A percentile compares a stretch with the other conserved stretches of the same genome.
These are phyloP conservation scores for Podaxis sp. DNA, from an alignment of 768 basidiomycete species.

Conservation along the genomic window DNA sequence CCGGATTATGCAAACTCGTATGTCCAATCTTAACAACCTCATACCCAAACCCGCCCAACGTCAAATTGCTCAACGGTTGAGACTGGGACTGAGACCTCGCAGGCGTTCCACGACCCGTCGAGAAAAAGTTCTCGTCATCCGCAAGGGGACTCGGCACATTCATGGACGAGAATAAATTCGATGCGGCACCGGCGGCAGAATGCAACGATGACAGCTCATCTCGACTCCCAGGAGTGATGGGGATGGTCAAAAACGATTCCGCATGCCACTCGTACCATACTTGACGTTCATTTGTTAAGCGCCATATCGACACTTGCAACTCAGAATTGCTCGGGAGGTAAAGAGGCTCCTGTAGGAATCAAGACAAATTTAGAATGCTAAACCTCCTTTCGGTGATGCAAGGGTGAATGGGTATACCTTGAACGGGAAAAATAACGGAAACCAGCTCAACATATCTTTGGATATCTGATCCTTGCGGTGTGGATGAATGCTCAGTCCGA, in stretches of 20 bases:
- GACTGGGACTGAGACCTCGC: neutral
- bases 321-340: slow-evolving; percentile 93
- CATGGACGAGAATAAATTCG: slow-evolving; percentile 24
- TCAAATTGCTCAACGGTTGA: neutral
- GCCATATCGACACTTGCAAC: slow-evolving; percentile 91
- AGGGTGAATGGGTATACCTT: slow-evolving; percentile 50
- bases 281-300: slow-evolving; percentile 81
- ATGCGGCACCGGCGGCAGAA: slow-evolving; percentile 1
- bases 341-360: slow-evolving; percentile 70
- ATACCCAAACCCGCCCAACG: slow-evolving; percentile 22
- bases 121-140: slow-evolving; percentile 49
- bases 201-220: slow-evolving; percentile 28
- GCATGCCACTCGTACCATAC: slow-evolving; percentile 99
- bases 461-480: slow-evolving; percentile 82
- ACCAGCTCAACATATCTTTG: slow-evolving; percentile 99
- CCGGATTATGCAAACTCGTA: slow-evolving; percentile 88
- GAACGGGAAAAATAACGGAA: slow-evolving; percentile 95
- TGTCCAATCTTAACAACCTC: slow-evolving; percentile 90
- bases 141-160: slow-evolving; percentile 65
- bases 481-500: slow-evolving; percentile 94
- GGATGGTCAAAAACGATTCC: slow-evolving; percentile 82
- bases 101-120: slow-evolving; percentile 14
- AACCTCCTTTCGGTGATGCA: neutral
- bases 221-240: slow-evolving; percentile 32
- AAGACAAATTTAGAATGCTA: slow-evolving; percentile 1